Evolutionary conservation across 1,284 basidiomycete genomes (phyloP).

Genomic region (Veloporphyrellus conicus): DNA sequence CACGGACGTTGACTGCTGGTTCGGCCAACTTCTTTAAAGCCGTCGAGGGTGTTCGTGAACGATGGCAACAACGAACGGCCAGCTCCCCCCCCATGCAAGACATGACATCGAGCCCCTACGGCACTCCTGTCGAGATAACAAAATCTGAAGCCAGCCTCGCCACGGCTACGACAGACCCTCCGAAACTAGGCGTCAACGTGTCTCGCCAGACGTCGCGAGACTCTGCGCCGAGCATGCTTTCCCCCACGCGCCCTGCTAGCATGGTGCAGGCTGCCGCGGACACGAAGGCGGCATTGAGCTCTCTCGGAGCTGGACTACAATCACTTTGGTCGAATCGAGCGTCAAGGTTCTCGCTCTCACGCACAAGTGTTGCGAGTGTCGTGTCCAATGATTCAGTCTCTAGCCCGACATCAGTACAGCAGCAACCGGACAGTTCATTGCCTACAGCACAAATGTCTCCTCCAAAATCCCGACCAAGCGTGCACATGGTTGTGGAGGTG

Average conservation of each 20-base stretch:
- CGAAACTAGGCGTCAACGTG: constrained; percentile 27
- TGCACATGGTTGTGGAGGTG: constrained; percentile 27
- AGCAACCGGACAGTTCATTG: constrained; percentile 3
- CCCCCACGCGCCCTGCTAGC: constrained; percentile 31
- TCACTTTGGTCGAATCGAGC: constrained; percentile 51
- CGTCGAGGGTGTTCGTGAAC: constrained; percentile 77
- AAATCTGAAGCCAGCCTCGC: constrained; percentile 42
- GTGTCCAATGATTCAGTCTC: constrained; percentile 21
- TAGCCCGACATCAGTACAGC: constrained; percentile 7
- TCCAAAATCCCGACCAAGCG: constrained; percentile 13
- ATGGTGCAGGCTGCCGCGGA: constrained; percentile 34
- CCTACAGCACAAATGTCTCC: constrained; percentile 16
- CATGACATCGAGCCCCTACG: constrained; percentile 16
- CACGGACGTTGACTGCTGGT: constrained; percentile 67
- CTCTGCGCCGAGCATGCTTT: constrained; percentile 22
- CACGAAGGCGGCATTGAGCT: constrained; percentile 37
- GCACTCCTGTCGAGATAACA: constrained; percentile 46
- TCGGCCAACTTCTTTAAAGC: constrained; percentile 84
- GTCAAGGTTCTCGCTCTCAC: constrained; percentile 36
- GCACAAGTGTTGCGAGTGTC: constrained; percentile 25
- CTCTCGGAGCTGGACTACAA: constrained; percentile 59
- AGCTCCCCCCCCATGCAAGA: constrained; percentile 36
- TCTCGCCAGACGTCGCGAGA: constrained; percentile 29
- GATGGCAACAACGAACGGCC: constrained; percentile 56
- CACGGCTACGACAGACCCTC: constrained; percentile 21